Conservation (phyloP, 371 early-diverging fungal genomes). For the Mucor lusitanicus region DNA sequence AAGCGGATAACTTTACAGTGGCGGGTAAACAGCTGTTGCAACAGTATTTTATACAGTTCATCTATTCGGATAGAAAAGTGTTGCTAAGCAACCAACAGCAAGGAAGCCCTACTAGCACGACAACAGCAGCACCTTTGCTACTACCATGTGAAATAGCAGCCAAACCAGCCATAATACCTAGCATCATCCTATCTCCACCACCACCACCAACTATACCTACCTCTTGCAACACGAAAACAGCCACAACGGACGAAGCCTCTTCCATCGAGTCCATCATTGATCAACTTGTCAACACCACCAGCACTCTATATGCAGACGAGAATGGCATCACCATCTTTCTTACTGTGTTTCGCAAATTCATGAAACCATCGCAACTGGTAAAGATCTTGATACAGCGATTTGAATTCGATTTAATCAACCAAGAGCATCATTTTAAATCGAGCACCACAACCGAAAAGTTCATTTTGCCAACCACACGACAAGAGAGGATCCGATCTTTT, state of each 20-base stretch:
- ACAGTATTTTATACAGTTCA: constrained; percentile 5
- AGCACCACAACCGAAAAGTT: neutral
- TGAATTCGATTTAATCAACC: constrained; percentile 1
- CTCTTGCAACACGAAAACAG: neutral
- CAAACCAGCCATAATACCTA: no score
- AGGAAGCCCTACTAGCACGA: no score
- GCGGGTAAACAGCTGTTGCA: constrained; percentile 17
- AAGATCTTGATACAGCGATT: constrained; percentile 38
- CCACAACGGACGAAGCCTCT: neutral
- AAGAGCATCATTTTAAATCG: neutral
- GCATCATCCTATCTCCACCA: neutral
- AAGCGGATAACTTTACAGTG: constrained; percentile 26
- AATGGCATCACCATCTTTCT: constrained; percentile 41
- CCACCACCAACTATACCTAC: neutral
- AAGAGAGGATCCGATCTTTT: constrained; percentile 43
- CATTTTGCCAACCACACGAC: constrained; percentile 29
- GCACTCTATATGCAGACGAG: constrained; percentile 34
- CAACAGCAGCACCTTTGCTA: neutral
- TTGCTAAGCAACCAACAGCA: neutral
- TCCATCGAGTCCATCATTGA: neutral
- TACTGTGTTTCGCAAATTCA: constrained; percentile 55
- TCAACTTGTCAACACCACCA: neutral
- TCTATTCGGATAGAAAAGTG: constrained; percentile 7
- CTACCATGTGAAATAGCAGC: neutral
- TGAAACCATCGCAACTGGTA: constrained; percentile 53